Percentiles rank a stretch among this genome's conserved stretches.
Conservation (phyloP, 2,329 filamentous ascomycete species). For the Raffaelea ambrosiae region DNA sequence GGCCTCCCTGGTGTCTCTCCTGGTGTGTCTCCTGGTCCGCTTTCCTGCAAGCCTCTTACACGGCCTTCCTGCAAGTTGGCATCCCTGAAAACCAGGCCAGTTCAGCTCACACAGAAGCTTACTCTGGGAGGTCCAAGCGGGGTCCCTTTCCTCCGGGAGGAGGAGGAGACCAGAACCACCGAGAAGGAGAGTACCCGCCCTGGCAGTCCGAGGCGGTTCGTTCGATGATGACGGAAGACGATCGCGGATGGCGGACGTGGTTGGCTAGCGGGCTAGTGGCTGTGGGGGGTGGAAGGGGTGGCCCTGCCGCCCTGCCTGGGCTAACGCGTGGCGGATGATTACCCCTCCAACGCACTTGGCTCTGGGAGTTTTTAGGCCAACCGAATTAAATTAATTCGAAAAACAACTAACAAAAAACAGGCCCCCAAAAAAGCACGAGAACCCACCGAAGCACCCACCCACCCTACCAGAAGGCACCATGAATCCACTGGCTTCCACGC, state of each 20-base stretch:
- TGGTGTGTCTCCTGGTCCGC: too few species aligned
- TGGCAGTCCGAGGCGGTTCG: background rate
- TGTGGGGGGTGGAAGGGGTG: background rate
- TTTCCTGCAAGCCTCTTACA: too few species aligned
- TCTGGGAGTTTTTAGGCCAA: too few species aligned
- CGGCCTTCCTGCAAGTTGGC: too few species aligned
- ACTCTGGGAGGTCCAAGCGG: background rate
- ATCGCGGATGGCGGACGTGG: background rate
- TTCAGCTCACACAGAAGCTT: background rate
- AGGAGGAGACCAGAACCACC: background rate
- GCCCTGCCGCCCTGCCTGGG: too few species aligned
- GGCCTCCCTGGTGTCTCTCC: too few species aligned
- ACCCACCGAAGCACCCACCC: too few species aligned
- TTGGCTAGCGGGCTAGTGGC: too few species aligned
- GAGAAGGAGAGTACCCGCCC: background rate
- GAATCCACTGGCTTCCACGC: conserved; percentile 19
- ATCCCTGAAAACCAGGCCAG: too few species aligned
- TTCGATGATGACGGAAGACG: background rate
- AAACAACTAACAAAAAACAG: background rate
- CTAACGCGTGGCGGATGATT: conserved; percentile 9
- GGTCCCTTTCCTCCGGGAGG: background rate
- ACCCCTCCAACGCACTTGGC: conserved; percentile 11
- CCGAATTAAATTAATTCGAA: background rate
- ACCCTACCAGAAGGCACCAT: conserved; percentile 7
- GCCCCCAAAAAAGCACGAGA: conserved; percentile 3